Conservation (phyloP, 2,329 filamentous ascomycete species). For the Coniochaeta prunicola region DNA sequence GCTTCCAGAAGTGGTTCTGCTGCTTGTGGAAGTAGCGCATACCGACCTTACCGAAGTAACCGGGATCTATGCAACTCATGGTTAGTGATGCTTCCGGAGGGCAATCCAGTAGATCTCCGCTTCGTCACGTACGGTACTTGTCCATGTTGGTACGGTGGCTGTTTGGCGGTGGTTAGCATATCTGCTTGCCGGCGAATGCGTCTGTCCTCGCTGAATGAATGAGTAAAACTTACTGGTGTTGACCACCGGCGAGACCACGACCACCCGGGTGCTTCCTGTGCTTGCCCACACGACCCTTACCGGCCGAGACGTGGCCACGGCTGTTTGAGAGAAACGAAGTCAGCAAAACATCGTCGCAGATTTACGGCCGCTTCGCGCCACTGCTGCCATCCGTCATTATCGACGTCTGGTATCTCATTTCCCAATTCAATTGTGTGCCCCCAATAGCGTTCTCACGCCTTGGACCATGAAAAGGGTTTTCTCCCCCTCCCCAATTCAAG, state of each 20-base stretch:
- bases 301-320: constrained; percentile 97
- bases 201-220: constrained; percentile 14
- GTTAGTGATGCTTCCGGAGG: constrained; percentile 34
- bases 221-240: constrained; percentile 25
- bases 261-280: constrained; percentile 86
- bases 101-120: constrained; percentile 31
- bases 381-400: constrained; percentile 3
- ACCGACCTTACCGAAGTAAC: constrained; percentile 98
- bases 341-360: constrained; percentile 45
- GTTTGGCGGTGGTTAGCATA: constrained; percentile 39
- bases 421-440: background rate
- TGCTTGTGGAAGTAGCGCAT: constrained; percentile 97
- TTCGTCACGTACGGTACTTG: constrained; percentile 53
- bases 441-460: background rate
- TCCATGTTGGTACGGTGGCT: constrained; percentile 83
- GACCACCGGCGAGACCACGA: constrained; percentile 92
- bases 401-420: background rate
- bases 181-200: constrained; percentile 15
- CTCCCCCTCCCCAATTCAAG: background rate
- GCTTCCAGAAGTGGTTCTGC: constrained; percentile 96
- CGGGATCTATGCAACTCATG: constrained; percentile 53
- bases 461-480: background rate
- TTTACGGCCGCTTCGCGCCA: constrained; percentile 2
- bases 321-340: constrained; percentile 36
- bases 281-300: constrained; percentile 98